Conservation (phyloP, 2,329 filamentous ascomycete species). For the Fusarium equiseti region DNA sequence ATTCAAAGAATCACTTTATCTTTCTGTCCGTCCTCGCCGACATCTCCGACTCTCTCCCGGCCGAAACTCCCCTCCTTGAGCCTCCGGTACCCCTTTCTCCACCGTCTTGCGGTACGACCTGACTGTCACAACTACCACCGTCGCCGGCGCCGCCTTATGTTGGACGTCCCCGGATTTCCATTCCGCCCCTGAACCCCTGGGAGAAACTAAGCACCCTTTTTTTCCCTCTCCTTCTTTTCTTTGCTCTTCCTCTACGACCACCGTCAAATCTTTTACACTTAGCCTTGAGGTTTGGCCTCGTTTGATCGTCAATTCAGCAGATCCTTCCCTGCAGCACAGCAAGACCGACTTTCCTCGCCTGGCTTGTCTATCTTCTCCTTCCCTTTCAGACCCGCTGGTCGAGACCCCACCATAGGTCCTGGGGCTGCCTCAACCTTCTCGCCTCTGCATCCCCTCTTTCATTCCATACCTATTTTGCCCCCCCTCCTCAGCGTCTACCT, state of each 20-base stretch:
- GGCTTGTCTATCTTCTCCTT: conserved; percentile 8
- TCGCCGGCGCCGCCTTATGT: conserved; percentile 42
- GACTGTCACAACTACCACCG: conserved; percentile 20
- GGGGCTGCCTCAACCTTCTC: not conserved
- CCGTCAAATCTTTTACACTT: not conserved
- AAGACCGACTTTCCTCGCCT: not conserved
- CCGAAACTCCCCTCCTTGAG: conserved; percentile 17
- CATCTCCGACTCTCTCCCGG: conserved; percentile 26
- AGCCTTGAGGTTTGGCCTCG: conserved; percentile 7
- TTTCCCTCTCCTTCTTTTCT: not conserved
- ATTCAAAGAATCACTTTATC: not conserved
- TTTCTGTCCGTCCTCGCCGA: conserved; percentile 26
- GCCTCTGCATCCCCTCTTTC: conserved; percentile 18
- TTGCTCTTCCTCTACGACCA: not conserved
- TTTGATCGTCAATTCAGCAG: conserved; percentile 15
- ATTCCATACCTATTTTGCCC: conserved; percentile 7
- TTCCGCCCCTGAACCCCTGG: conserved; percentile 40
- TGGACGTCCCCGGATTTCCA: conserved; percentile 38
- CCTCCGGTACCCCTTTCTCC: conserved; percentile 42
- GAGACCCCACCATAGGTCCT: conserved; percentile 13
- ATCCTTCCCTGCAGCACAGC: not conserved
- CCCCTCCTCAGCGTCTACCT: conserved; percentile 10
- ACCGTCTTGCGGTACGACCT: conserved; percentile 28
- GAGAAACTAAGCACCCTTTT: conserved; percentile 26
- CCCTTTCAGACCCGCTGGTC: conserved; percentile 15